Percentiles rank a stretch among this genome's conserved stretches.
Evolutionary conservation across 495 filamentous ascomycete genomes (phyloP).

Genomic region (Penicillium odoratum): DNA sequence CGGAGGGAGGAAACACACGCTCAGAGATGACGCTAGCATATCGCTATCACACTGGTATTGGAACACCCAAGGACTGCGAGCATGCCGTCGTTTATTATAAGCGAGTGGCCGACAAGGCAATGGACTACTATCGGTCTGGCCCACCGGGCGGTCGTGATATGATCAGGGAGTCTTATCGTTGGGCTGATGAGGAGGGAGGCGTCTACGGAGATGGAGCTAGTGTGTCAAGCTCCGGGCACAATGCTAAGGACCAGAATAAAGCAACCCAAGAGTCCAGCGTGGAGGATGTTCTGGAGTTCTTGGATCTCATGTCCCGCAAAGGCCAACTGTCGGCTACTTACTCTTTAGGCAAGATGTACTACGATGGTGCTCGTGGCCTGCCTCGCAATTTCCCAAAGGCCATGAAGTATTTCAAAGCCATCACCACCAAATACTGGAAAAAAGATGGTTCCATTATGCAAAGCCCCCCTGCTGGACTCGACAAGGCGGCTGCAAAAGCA

Average conservation of each 20-base stretch:
- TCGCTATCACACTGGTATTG: slow-evolving; percentile 83
- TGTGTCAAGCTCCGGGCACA: slow-evolving; percentile 83
- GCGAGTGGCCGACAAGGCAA: slow-evolving; percentile 88
- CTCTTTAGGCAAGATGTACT: slow-evolving; percentile 83
- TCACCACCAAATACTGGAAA: slow-evolving; percentile 86
- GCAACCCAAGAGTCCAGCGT: slow-evolving; percentile 78
- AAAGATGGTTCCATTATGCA: slow-evolving; percentile 65
- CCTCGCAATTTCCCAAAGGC: slow-evolving; percentile 72
- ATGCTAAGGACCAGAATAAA: slow-evolving; percentile 69
- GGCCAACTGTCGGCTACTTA: slow-evolving; percentile 91
- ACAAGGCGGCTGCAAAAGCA: slow-evolving; percentile 83
- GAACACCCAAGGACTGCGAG: slow-evolving; percentile 81
- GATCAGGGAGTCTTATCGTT: slow-evolving; percentile 69
- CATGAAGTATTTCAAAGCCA: slow-evolving; percentile 76
- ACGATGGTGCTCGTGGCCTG: slow-evolving; percentile 79
- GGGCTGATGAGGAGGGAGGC: slow-evolving; percentile 84
- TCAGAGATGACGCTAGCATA: slow-evolving; percentile 95
- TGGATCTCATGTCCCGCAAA: slow-evolving; percentile 91
- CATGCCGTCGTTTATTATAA: slow-evolving; percentile 86
- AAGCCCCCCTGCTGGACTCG: slow-evolving; percentile 56
- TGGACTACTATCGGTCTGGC: slow-evolving; percentile 79
- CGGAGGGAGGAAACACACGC: slow-evolving; percentile 74
- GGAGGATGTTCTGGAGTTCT: slow-evolving; percentile 91
- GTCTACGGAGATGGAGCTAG: slow-evolving; percentile 96
- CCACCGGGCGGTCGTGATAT: slow-evolving; percentile 87